phyloP scores from a whole-genome alignment of 108 stramenopile genomes.

The Fragilariopsis cylindrus region DNA sequence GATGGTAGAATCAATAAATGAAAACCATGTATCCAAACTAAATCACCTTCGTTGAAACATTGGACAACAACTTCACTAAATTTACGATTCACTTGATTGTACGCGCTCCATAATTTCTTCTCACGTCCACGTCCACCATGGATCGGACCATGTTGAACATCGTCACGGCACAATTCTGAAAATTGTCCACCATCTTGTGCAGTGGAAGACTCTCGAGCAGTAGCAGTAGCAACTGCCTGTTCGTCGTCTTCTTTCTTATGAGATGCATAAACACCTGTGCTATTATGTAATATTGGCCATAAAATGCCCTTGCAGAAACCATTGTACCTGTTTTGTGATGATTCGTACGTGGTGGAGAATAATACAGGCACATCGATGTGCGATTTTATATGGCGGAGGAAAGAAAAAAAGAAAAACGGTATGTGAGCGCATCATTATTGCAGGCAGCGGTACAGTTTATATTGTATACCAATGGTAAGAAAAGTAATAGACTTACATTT shows the following conservation, averaged over 20 bases:
- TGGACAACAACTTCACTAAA: constrained; percentile 88
- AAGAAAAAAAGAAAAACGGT: background rate
- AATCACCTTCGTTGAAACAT: constrained; percentile 86
- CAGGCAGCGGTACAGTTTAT: no score
- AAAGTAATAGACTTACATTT: constrained; percentile 65
- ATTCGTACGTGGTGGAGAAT: no score
- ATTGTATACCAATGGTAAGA: no score
- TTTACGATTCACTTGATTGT: constrained; percentile 88
- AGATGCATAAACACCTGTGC: constrained; percentile 78
- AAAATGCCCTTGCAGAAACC: constrained; percentile 96
- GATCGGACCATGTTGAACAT: constrained; percentile 80
- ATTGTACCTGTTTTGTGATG: constrained; percentile 69
- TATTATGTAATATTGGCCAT: constrained; percentile 97
- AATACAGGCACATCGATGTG: no score
- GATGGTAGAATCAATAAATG: constrained; percentile 97
- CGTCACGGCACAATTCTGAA: constrained; percentile 76
- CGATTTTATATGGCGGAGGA: background rate
- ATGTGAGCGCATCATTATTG: no score
- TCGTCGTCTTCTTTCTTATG: constrained; percentile 30
- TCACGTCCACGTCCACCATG: constrained; percentile 87
- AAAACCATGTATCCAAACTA: constrained; percentile 99
- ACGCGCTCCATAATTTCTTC: constrained; percentile 87
- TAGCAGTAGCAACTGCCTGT: background rate
- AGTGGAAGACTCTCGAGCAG: background rate
- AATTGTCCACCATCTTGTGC: constrained; percentile 49